A percentile compares a stretch with the other conserved stretches of the same genome.
Conservation (phyloP, 2,329 filamentous ascomycete species). For the Aspergillus persii region DNA sequence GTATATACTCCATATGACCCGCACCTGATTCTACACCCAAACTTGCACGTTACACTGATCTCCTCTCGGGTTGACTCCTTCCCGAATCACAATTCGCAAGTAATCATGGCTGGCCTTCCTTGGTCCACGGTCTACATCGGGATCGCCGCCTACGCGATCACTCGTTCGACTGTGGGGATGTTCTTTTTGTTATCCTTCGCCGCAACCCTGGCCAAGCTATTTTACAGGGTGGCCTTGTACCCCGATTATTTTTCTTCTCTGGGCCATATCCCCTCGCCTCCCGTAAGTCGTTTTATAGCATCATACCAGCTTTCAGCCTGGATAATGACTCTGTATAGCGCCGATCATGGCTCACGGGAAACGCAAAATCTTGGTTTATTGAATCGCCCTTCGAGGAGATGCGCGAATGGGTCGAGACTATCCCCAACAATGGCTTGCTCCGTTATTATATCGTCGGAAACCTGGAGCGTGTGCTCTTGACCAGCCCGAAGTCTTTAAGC, state of each 20-base stretch:
- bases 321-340: conserved; percentile 23
- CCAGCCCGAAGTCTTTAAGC: conserved; percentile 62
- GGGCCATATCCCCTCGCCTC: conserved; percentile 5
- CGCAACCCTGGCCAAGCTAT: conserved; percentile 2
- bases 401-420: conserved; percentile 53
- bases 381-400: conserved; percentile 41
- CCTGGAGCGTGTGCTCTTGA: conserved; percentile 60
- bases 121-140: conserved; percentile 4
- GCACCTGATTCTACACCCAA: neutral
- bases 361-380: conserved; percentile 37
- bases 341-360: conserved; percentile 47
- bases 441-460: conserved; percentile 65
- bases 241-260: conserved; percentile 8
- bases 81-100: neutral
- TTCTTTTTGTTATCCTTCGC: conserved; percentile 5
- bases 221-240: conserved; percentile 6
- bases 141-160: conserved; percentile 7
- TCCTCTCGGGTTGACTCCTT: neutral
- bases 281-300: neutral
- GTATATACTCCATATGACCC: neutral
- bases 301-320: neutral
- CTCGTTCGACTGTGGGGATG: conserved; percentile 3
- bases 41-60: neutral
- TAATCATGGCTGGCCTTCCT: conserved; percentile 6
- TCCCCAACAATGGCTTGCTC: conserved; percentile 68